phyloP scores from a whole-genome alignment of 805 yeast species.

The Myxozyma geophila region DNA sequence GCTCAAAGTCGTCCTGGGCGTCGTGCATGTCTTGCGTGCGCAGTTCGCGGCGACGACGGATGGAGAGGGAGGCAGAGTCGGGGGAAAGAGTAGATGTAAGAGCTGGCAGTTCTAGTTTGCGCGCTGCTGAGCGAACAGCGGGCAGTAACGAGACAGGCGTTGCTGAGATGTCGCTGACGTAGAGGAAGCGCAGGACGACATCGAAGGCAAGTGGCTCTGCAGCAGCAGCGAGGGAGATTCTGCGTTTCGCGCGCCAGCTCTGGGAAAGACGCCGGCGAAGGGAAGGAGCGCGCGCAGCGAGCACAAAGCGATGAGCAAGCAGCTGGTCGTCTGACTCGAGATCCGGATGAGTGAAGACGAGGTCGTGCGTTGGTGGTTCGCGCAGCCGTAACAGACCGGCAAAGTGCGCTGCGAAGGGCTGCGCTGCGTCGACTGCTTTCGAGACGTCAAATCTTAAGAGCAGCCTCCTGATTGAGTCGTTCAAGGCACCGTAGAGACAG shows the following conservation, averaged over 20 bases:
- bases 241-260: constrained; percentile 40
- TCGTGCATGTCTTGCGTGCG: constrained; percentile 45
- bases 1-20: constrained; percentile 40
- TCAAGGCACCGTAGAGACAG: constrained; percentile 78
- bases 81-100: constrained; percentile 48
- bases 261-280: constrained; percentile 41
- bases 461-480: constrained; percentile 63
- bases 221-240: constrained; percentile 38
- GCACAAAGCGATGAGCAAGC: constrained; percentile 40
- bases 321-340: constrained; percentile 10
- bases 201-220: constrained; percentile 40
- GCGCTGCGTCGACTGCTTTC: constrained; percentile 66
- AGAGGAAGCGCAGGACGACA: constrained; percentile 45
- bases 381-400: constrained; percentile 51
- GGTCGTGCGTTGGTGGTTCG: constrained; percentile 41
- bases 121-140: constrained; percentile 44
- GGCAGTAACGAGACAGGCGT: constrained; percentile 35
- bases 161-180: constrained; percentile 49
- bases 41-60: constrained; percentile 44
- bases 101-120: constrained; percentile 46
- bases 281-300: constrained; percentile 42
- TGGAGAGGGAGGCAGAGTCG: constrained; percentile 41
- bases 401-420: constrained; percentile 75
- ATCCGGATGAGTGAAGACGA: constrained; percentile 1
- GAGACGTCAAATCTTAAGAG: constrained; percentile 65